phyloP scores from a whole-genome alignment of 306 rosid genomes.

The Fragaria nilgerrensis region DNA sequence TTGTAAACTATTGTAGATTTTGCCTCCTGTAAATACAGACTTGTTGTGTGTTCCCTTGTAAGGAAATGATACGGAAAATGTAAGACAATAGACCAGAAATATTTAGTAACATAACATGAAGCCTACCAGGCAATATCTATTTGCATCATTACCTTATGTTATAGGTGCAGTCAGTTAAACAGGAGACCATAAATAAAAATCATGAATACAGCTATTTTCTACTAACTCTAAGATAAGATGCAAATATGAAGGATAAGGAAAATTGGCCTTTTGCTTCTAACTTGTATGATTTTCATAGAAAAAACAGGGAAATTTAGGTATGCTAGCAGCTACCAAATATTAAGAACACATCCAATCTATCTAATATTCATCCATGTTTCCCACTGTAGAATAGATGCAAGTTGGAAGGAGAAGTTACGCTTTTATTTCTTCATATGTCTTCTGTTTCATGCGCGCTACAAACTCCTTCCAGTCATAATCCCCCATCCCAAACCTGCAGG shows the following conservation, averaged over 20 bases:
- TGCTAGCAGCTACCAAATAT: not conserved
- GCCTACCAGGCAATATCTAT: not conserved
- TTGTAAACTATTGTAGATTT: not conserved
- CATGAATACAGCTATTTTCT: not conserved
- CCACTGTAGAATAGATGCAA: constrained; percentile 7
- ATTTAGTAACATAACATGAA: not conserved
- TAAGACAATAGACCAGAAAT: not conserved
- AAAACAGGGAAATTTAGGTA: not conserved
- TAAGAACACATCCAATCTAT: not conserved
- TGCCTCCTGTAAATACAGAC: not conserved
- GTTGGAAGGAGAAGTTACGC: constrained; percentile 48
- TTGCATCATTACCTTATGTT: constrained; percentile 6
- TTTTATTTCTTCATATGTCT: constrained; percentile 81
- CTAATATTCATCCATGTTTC: not conserved
- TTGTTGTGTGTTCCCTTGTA: not conserved
- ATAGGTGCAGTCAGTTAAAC: not conserved
- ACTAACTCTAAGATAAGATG: not conserved
- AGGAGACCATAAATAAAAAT: not conserved
- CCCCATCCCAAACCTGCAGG: constrained; percentile 90
- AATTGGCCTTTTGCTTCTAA: not conserved
- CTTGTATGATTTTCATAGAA: not conserved
- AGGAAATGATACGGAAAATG: not conserved
- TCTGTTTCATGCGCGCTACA: constrained; percentile 82
- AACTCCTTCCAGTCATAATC: constrained; percentile 95
- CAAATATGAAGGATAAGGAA: not conserved